Conservation (phyloP, 768 basidiomycete species). For the Amanita pseudoporphyria region DNA sequence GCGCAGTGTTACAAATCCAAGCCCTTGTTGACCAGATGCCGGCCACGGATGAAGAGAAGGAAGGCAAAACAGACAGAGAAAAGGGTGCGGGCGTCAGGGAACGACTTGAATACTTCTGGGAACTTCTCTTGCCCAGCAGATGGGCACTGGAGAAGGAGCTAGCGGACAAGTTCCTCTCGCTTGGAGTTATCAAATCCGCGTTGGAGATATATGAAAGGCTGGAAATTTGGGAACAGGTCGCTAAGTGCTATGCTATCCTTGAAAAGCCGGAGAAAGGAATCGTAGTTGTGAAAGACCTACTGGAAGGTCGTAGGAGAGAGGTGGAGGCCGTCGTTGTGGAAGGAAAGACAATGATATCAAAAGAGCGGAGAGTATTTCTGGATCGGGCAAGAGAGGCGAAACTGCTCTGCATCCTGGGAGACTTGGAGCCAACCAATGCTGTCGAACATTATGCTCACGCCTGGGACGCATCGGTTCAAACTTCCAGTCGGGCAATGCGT, state of each 20-base stretch:
- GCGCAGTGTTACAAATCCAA: no score
- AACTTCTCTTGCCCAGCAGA: slow-evolving; percentile 73
- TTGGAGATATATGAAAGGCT: slow-evolving; percentile 89
- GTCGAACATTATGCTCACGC: slow-evolving; percentile 70
- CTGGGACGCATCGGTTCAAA: slow-evolving; percentile 72
- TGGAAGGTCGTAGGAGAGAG: slow-evolving; percentile 81
- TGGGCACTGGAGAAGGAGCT: slow-evolving; percentile 95
- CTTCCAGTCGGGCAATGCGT: slow-evolving; percentile 86
- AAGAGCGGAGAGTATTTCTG: slow-evolving; percentile 25
- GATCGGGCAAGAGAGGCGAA: slow-evolving; percentile 78
- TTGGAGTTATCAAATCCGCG: slow-evolving; percentile 86
- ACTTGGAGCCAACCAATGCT: slow-evolving; percentile 70
- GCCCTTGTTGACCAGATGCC: no score
- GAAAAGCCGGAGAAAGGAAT: slow-evolving; percentile 75
- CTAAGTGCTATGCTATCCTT: slow-evolving; percentile 75
- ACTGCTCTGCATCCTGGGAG: slow-evolving; percentile 91
- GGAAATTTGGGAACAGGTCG: slow-evolving; percentile 99
- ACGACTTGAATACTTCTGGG: slow-evolving; percentile 72
- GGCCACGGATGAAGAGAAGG: no score
- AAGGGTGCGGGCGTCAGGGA: slow-evolving; percentile 67
- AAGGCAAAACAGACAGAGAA: no score
- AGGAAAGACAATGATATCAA: slow-evolving; percentile 33
- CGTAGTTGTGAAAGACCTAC: slow-evolving; percentile 71
- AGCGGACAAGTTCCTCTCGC: slow-evolving; percentile 67
- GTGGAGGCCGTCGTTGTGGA: slow-evolving; percentile 58